These are phyloP conservation scores for Suillus brevipes DNA, from an alignment of 768 basidiomycete species.

Conservation along the genomic window DNA sequence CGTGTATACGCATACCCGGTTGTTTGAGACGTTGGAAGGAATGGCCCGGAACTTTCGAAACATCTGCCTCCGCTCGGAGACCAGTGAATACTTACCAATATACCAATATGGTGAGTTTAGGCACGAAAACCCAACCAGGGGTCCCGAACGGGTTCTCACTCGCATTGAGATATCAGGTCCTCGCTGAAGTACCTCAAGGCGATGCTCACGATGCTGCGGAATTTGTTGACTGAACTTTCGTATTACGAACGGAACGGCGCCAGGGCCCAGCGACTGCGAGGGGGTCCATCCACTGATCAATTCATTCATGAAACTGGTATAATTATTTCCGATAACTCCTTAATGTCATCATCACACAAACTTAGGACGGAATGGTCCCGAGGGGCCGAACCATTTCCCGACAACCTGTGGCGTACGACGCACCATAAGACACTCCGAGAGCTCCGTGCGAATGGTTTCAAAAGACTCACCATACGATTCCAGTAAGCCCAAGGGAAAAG, in stretches of 20 bases:
- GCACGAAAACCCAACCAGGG: neutral
- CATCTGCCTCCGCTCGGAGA: neutral
- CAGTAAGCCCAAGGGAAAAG: conserved; percentile 61
- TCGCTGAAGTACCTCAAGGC: neutral
- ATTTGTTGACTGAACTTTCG: neutral
- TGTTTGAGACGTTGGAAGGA: neutral
- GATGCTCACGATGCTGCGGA: neutral
- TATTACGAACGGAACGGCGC: neutral
- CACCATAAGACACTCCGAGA: conserved; percentile 72
- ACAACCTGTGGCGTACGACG: conserved; percentile 27
- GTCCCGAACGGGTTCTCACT: neutral
- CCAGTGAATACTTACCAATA: neutral
- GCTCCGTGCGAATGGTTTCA: conserved; percentile 42
- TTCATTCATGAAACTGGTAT: neutral
- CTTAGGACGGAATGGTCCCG: conserved; percentile 41
- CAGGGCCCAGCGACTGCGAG: neutral
- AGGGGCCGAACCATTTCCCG: conserved; percentile 50
- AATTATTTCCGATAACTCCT: neutral
- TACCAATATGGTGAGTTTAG: neutral
- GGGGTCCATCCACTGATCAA: neutral
- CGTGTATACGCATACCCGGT: neutral
- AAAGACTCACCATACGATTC: conserved; percentile 60
- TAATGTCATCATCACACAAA: conserved; percentile 25
- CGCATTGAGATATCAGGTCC: neutral
- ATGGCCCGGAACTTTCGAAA: neutral